Conservation (phyloP, 768 basidiomycete genomes). For the Macrolepiota dolichaula region DNA sequence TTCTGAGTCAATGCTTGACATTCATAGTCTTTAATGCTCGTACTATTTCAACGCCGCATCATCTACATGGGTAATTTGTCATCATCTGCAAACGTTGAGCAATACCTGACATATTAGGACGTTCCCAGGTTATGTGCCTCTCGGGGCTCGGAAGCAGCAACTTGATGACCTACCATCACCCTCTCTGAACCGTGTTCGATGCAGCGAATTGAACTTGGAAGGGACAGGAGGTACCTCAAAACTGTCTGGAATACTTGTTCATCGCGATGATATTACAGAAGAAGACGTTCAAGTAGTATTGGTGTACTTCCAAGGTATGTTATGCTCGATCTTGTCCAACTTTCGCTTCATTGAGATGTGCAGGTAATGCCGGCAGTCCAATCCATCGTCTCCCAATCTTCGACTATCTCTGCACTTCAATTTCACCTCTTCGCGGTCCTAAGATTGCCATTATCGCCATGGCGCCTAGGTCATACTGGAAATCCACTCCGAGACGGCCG, state of each 20-base stretch:
- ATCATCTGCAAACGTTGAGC: too few species aligned
- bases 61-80: slow-evolving; percentile 42
- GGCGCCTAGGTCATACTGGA: slow-evolving; percentile 51
- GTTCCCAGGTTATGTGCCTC: slow-evolving; percentile 31
- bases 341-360: slow-evolving; percentile 11
- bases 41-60: slow-evolving; percentile 45
- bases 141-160: slow-evolving; percentile 33
- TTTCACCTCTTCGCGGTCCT: slow-evolving; percentile 2
- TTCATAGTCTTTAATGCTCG: slow-evolving; percentile 40
- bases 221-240: slow-evolving; percentile 1
- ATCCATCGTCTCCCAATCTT: slow-evolving; percentile 43
- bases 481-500: slow-evolving; percentile 34
- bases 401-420: slow-evolving; percentile 23
- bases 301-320: slow-evolving; percentile 23
- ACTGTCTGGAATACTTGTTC: slow-evolving; percentile 17
- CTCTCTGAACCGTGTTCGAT: slow-evolving; percentile 12
- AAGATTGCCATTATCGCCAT: slow-evolving; percentile 30
- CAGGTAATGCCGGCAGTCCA: slow-evolving; percentile 52
- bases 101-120: neutral
- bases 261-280: neutral
- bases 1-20: neutral
- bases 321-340: neutral
- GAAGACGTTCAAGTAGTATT: slow-evolving; percentile 13
- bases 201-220: slow-evolving; percentile 17
- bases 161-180: slow-evolving; percentile 20